phyloP scores from a whole-genome alignment of 805 yeast species.

The Metschnikowia reukaufii region DNA sequence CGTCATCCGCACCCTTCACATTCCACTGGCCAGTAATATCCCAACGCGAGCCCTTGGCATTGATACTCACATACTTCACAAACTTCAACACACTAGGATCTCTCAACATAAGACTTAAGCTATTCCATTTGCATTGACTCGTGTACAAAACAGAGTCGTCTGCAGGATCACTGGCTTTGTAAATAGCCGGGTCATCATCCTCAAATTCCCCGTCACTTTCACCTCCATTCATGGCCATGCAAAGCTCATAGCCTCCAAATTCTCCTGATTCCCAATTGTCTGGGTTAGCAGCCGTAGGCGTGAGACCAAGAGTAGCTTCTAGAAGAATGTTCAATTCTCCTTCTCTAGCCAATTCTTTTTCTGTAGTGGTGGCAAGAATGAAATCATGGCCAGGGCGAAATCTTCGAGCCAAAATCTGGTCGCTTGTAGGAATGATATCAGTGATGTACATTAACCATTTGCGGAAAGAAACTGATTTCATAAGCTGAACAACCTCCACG shows the following conservation, averaged over 20 bases:
- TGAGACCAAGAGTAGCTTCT: conserved; percentile 79
- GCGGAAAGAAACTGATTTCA: conserved; percentile 60
- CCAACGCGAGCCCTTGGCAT: conserved; percentile 92
- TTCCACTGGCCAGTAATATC: conserved; percentile 83
- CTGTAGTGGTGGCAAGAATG: conserved; percentile 76
- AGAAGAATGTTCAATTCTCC: conserved; percentile 47
- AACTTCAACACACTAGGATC: conserved; percentile 88
- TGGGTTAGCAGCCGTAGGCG: conserved; percentile 59
- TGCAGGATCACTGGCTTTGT: conserved; percentile 52
- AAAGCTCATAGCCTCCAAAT: conserved; percentile 89
- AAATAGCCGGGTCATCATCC: conserved; percentile 84
- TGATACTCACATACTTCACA: conserved; percentile 84
- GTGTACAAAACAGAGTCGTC: conserved; percentile 77
- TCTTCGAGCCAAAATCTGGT: conserved; percentile 72
- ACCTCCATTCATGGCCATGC: conserved; percentile 64
- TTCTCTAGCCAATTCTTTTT: conserved; percentile 36
- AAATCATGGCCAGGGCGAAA: conserved; percentile 96
- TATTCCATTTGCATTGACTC: conserved; percentile 82
- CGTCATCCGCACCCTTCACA: conserved; percentile 50
- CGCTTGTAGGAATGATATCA: conserved; percentile 57
- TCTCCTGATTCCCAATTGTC: conserved; percentile 87
- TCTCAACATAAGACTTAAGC: conserved; percentile 70
- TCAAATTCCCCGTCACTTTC: conserved; percentile 47
- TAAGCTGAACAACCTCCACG: conserved; percentile 54
- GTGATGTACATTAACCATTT: conserved; percentile 71